Conservation (phyloP, 192 early-diverging fungal species). For the Mortierella alpina region DNA sequence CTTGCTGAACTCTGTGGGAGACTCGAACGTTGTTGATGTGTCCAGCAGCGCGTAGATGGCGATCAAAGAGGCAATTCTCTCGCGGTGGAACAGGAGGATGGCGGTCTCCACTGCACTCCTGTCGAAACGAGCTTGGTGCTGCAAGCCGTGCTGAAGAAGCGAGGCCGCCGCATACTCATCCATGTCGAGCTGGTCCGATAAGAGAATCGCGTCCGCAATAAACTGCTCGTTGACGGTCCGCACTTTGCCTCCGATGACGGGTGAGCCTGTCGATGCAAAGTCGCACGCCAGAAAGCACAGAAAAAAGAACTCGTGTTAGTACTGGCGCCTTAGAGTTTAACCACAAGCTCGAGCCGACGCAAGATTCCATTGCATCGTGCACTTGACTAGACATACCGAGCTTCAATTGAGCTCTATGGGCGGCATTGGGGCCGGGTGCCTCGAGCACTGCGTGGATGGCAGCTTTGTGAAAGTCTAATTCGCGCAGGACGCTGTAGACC, state of each 20-base stretch:
- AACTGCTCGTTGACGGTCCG: slow-evolving; percentile 79
- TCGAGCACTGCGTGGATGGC: slow-evolving; percentile 27
- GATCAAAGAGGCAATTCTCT: slow-evolving; percentile 70
- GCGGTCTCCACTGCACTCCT: slow-evolving; percentile 71
- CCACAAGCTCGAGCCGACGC: background rate
- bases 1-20: slow-evolving; percentile 56
- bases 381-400: slow-evolving; percentile 25
- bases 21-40: slow-evolving; percentile 56
- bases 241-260: slow-evolving; percentile 67
- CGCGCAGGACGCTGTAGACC: slow-evolving; percentile 25
- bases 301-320: background rate
- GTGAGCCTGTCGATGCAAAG: slow-evolving; percentile 45
- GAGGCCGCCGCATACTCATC: slow-evolving; percentile 81
- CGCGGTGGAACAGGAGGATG: slow-evolving; percentile 74
- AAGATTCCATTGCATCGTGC: background rate
- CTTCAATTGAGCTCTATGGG: slow-evolving; percentile 47
- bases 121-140: slow-evolving; percentile 65
- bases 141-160: slow-evolving; percentile 66
- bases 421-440: slow-evolving; percentile 25
- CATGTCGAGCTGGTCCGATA: slow-evolving; percentile 85
- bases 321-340: background rate
- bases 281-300: background rate
- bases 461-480: slow-evolving; percentile 24
- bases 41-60: slow-evolving; percentile 66
- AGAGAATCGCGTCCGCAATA: slow-evolving; percentile 66